phyloP scores from a whole-genome alignment of 1,139 yeast species.

The Hyphopichia wangnamkhiaoensis region DNA sequence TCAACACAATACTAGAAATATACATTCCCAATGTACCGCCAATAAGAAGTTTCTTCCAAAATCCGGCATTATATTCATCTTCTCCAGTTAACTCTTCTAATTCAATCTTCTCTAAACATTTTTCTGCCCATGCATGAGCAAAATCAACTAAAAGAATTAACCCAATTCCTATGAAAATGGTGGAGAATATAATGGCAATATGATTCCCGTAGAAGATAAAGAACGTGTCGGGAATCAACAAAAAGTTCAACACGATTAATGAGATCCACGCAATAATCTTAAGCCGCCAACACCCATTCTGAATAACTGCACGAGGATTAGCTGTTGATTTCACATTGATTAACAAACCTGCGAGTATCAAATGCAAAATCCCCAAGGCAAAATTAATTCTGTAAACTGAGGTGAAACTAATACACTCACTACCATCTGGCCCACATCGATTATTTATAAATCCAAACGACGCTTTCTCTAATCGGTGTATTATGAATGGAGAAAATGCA shows the following conservation, averaged over 20 bases:
- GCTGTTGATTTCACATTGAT: slow-evolving; percentile 75
- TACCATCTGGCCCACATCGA: slow-evolving; percentile 69
- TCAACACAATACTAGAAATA: slow-evolving; percentile 66
- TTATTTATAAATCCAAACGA: slow-evolving; percentile 68
- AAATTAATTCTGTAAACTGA: slow-evolving; percentile 90
- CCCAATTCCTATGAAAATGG: slow-evolving; percentile 85
- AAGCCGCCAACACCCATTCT: slow-evolving; percentile 88
- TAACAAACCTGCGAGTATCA: slow-evolving; percentile 65
- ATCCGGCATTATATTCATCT: slow-evolving; percentile 46
- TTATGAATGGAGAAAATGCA: slow-evolving; percentile 80
- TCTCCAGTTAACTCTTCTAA: slow-evolving; percentile 71
- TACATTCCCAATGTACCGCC: slow-evolving; percentile 91
- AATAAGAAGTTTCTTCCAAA: slow-evolving; percentile 80
- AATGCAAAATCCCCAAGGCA: slow-evolving; percentile 80
- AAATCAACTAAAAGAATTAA: slow-evolving; percentile 88
- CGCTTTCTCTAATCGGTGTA: slow-evolving; percentile 71
- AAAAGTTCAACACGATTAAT: slow-evolving; percentile 63
- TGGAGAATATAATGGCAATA: slow-evolving; percentile 81
- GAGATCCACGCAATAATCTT: slow-evolving; percentile 65
- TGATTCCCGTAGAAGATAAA: slow-evolving; percentile 91
- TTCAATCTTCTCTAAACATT: slow-evolving; percentile 88
- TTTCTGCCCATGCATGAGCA: slow-evolving; percentile 99
- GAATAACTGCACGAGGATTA: slow-evolving; percentile 80
- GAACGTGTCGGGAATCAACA: slow-evolving; percentile 78
- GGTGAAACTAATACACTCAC: slow-evolving; percentile 88